Conservation (phyloP, 306 rosid species). For the Delonix regia region DNA sequence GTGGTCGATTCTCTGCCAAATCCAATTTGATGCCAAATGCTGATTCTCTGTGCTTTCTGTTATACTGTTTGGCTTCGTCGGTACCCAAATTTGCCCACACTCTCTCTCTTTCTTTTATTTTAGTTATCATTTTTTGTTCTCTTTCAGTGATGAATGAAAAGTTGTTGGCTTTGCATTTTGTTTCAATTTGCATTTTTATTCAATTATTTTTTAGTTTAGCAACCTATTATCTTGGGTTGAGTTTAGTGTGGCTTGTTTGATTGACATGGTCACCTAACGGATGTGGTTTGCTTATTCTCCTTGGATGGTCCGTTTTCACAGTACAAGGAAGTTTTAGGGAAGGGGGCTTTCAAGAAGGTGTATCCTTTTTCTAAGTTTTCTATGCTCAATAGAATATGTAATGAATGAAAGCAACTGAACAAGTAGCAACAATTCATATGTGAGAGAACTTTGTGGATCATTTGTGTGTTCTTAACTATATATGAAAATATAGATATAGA, state of each 20-base stretch:
- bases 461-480: conserved; percentile 55
- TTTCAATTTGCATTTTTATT: background rate
- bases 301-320: conserved; percentile 47
- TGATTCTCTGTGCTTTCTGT: conserved; percentile 18
- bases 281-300: conserved; percentile 5
- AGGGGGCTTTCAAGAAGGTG: conserved; percentile 99
- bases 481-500: conserved; percentile 71
- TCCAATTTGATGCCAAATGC: conserved; percentile 21
- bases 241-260: background rate
- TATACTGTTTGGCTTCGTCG: background rate
- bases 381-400: background rate
- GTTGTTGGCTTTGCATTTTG: background rate
- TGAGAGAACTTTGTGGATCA: background rate
- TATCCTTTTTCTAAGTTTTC: conserved; percentile 60
- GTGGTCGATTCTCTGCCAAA: background rate
- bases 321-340: conserved; percentile 92
- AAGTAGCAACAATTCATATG: background rate
- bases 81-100: background rate
- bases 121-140: background rate
- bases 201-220: conserved; percentile 14
- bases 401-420: background rate
- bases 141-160: background rate
- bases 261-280: conserved; percentile 9
- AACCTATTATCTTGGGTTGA: background rate
- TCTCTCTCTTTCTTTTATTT: background rate